Evolutionary conservation across 2,329 filamentous ascomycete species (phyloP), one percentile per base, ranked within the genome.

Genomic region (Emericellopsis cladophorae): DNA sequence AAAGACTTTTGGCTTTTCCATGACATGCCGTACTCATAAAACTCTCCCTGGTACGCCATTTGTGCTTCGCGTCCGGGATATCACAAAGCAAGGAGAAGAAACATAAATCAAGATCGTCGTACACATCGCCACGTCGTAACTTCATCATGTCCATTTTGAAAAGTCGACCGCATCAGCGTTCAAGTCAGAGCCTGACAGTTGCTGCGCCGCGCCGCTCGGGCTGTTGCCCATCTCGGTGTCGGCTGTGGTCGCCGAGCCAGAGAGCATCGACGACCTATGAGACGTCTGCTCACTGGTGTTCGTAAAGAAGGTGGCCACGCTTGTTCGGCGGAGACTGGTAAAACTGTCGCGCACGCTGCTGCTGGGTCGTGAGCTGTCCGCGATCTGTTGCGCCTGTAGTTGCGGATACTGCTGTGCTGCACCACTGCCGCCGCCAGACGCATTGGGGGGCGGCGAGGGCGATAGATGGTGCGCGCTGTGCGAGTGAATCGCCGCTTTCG

Each of bases 241-340:
- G 41, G 71, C 70, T 6, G 70, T 70, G 10, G 69, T 68, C 2
- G 67, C 66, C 9, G 66, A 68, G 24, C 67, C 70, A n/a, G 62
- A 66, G 6, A 77, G 55, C 46, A 72, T 64, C n/a, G 72, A 77
- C 6, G 72, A 75, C 34, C 76, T 66, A 43, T 79, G 74, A 40
- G 73, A 77, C 9, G 57, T 64, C 47, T 69, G 65, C 46, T 79
- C 74, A 52, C 67, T 76, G 5, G 68, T 66, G 44, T 60, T 71
- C 2, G 72, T 72, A 48, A 80, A 74, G 51, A 81, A 81, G 2
- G 76, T 81, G 5, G 75, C 76, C 3, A 81, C 76, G 29, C 76
- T 80, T n/a, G 76, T 70, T 44, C 77, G 65, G 39, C 76, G 66
- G 32, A 81, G 61, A 49, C 70, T 77, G 49, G 60, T 75, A 43